These are phyloP conservation scores for Coemansia reversa DNA, from an alignment of 192 early-diverging fungal species.

Conservation along the genomic window DNA sequence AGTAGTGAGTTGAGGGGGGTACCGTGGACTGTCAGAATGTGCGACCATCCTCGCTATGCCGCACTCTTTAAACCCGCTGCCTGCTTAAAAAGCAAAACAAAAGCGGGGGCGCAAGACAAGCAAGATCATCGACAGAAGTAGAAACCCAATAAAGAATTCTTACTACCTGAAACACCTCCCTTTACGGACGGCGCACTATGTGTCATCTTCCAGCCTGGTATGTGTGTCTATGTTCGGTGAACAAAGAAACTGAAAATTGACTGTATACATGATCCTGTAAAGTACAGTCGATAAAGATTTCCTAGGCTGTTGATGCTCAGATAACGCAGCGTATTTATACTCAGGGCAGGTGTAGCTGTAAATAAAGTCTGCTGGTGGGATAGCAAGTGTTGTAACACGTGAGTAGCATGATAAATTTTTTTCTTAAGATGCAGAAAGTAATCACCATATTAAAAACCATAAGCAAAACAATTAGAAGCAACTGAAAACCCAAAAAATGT, in stretches of 20 bases:
- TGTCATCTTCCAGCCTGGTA: conserved; percentile 50
- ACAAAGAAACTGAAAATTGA: conserved; percentile 55
- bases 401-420: neutral
- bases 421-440: too few relatives aligned
- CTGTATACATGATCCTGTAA: conserved; percentile 57
- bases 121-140: conserved; percentile 42
- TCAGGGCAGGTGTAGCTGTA: neutral
- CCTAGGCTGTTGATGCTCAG: neutral
- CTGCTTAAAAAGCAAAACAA: conserved; percentile 3
- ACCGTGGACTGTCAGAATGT: conserved; percentile 48
- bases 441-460: neutral
- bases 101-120: conserved; percentile 40
- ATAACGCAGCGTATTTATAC: conserved; percentile 1
- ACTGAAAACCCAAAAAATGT: too few relatives aligned
- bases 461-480: neutral
- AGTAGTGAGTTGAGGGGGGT: neutral
- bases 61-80: conserved; percentile 27
- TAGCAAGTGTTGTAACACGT: neutral
- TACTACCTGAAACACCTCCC: conserved; percentile 27
- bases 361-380: neutral
- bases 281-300: conserved; percentile 49
- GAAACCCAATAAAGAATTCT: neutral
- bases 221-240: conserved; percentile 53
- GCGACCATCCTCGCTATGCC: conserved; percentile 50
- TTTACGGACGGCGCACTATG: conserved; percentile 53